Conservation (phyloP, 306 rosid species). For the Mimosa pudica region DNA sequence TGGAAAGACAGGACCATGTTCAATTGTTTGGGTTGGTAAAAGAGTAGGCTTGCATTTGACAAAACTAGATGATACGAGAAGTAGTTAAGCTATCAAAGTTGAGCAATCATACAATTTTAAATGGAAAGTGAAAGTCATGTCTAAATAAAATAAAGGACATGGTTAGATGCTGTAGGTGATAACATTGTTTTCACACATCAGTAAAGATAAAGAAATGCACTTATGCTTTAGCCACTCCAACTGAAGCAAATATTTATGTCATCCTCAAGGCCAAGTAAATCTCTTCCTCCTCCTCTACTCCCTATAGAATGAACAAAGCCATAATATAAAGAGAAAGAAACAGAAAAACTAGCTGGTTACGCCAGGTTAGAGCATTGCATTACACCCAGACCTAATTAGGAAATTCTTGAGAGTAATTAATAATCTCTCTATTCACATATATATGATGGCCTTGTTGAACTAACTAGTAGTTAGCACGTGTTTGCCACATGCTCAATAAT, state of each 20-base stretch:
- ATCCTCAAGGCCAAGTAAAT: neutral
- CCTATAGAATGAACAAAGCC: neutral
- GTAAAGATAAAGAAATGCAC: neutral
- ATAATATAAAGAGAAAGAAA: neutral
- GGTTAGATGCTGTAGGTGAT: neutral
- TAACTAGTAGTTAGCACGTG: neutral
- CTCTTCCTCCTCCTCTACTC: neutral
- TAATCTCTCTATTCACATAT: neutral
- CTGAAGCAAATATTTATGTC: neutral
- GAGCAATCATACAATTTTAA: neutral
- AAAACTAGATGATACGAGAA: neutral
- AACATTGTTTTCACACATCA: neutral
- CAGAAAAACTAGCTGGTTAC: neutral
- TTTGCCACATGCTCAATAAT: neutral
- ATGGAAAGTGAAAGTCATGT: constrained; percentile 1
- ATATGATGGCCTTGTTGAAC: neutral
- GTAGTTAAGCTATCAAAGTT: neutral
- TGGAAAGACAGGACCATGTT: neutral
- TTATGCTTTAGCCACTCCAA: neutral
- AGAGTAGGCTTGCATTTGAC: neutral
- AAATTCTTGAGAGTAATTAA: neutral
- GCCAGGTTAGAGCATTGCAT: neutral
- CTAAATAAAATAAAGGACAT: neutral
- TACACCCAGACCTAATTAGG: neutral
- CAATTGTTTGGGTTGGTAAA: neutral